Percentiles rank a stretch among this genome's conserved stretches.
phyloP scores from a whole-genome alignment of 345 rosid species.

The Eucalyptus curtisii region DNA sequence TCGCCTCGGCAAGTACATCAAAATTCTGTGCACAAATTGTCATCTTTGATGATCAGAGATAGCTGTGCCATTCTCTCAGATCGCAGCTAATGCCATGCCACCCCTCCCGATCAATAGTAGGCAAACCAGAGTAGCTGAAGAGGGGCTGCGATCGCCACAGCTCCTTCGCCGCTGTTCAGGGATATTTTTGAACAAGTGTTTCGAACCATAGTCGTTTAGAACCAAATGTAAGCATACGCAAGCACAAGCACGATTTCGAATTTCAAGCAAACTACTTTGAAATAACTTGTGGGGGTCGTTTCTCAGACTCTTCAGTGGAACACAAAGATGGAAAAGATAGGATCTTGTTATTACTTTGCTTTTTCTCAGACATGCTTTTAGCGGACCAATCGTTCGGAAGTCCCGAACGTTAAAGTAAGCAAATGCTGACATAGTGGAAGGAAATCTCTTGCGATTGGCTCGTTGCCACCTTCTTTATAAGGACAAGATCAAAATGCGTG shows the following conservation, averaged over 20 bases:
- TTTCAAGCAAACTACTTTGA: background rate
- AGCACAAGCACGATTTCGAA: background rate
- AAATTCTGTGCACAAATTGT: background rate
- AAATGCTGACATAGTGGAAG: rapidly evolving
- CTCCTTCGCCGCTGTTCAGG: background rate
- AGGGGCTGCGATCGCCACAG: background rate
- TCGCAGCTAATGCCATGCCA: background rate
- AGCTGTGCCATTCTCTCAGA: background rate
- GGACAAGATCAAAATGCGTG: background rate
- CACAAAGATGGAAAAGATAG: background rate
- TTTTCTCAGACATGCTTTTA: background rate
- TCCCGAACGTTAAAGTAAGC: background rate
- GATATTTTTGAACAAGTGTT: background rate
- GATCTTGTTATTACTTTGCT: background rate
- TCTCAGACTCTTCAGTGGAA: background rate
- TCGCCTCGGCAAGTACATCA: background rate
- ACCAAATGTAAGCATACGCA: background rate
- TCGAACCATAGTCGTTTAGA: no score
- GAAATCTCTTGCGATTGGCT: background rate
- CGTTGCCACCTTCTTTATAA: background rate
- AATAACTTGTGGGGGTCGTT: background rate
- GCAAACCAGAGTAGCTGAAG: background rate
- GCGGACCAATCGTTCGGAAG: background rate
- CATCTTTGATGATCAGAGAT: background rate
- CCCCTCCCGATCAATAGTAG: background rate